Evolutionary conservation across 1,284 basidiomycete genomes (phyloP).

Genomic region (Ceratobasidium theobromae): DNA sequence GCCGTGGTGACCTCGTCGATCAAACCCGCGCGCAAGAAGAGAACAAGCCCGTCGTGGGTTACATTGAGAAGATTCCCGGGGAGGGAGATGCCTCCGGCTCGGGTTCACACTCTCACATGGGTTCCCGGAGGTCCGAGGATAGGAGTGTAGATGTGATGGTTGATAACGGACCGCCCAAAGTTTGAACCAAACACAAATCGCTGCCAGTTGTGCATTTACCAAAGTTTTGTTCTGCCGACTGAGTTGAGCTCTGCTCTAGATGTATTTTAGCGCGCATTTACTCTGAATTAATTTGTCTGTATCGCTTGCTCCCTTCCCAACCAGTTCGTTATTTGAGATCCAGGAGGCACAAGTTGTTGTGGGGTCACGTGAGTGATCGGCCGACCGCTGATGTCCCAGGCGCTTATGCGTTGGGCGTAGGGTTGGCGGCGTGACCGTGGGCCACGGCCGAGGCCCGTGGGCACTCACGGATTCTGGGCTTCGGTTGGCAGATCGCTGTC

Average conservation of each 20-base stretch:
- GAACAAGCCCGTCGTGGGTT: constrained; percentile 20
- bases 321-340: too few relatives aligned
- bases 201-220: not conserved
- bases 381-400: too few relatives aligned
- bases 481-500: too few relatives aligned
- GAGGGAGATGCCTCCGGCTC: constrained; percentile 7
- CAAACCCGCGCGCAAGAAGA: constrained; percentile 20
- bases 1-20: constrained; percentile 21
- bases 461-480: too few relatives aligned
- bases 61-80: constrained; percentile 15
- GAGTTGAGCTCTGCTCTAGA: not conserved
- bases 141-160: constrained; percentile 20
- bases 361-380: too few relatives aligned
- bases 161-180: not conserved
- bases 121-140: not conserved
- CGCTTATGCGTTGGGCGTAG: too few relatives aligned
- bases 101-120: not conserved
- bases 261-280: constrained; percentile 27
- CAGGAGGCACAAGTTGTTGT: too few relatives aligned
- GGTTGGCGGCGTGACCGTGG: too few relatives aligned
- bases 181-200: not conserved
- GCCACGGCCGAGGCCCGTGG: too few relatives aligned
- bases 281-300: constrained; percentile 1
- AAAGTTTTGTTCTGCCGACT: not conserved
- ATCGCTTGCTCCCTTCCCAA: too few relatives aligned